Evolutionary conservation across 116 monocot species (phyloP).

Genomic region (Phalaenopsis hybrid): DNA sequence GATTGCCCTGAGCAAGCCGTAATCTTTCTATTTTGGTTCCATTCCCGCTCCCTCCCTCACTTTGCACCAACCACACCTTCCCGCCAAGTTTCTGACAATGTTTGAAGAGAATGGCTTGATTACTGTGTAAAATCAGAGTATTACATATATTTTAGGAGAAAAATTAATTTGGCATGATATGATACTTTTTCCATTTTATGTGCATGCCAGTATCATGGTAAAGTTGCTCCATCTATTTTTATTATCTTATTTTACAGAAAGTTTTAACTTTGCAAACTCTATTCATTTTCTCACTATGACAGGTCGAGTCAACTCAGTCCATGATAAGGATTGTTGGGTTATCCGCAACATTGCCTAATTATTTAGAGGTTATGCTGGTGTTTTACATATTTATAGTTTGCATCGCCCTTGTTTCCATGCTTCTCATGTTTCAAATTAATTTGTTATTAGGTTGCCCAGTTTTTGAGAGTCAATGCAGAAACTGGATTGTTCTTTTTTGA

Average conservation of each 20-base stretch:
- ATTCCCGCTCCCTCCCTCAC: too few species aligned
- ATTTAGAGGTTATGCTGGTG: constrained; percentile 58
- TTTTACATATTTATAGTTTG: constrained; percentile 1
- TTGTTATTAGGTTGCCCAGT: constrained; percentile 83
- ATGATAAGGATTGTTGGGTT: constrained; percentile 95
- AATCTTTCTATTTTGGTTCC: not conserved
- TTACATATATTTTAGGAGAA: not conserved
- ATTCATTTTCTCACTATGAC: constrained; percentile 11
- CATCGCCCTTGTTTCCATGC: not conserved
- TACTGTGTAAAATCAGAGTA: not conserved
- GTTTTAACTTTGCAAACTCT: not conserved
- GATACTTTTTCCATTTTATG: not conserved
- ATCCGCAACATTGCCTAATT: constrained; percentile 92
- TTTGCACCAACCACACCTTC: too few species aligned
- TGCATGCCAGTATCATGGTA: not conserved
- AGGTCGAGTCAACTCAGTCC: constrained; percentile 93
- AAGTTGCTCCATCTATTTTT: not conserved
- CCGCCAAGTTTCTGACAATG: not conserved
- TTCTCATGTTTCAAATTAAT: not conserved
- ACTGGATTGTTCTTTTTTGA: constrained; percentile 90
- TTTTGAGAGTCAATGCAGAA: constrained; percentile 77
- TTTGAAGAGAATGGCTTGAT: not conserved
- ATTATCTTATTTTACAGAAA: not conserved
- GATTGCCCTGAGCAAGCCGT: not conserved
- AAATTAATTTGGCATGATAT: not conserved